Base-by-base conservation (phyloP, 257 asterid species). In the Orobanche coerulescens region DNA sequence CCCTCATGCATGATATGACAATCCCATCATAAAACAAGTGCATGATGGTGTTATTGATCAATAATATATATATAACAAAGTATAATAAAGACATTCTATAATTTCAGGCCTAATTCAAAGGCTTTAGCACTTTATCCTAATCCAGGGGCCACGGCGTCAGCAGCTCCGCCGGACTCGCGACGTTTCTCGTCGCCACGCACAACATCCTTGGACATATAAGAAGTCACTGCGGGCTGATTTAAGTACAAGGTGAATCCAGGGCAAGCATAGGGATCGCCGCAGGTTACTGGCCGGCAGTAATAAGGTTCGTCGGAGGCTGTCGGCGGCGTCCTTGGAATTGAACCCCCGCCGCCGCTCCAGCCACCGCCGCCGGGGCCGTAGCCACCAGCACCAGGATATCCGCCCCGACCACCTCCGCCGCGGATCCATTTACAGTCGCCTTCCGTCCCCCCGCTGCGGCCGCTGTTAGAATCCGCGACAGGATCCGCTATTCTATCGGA, bases 221-320 rank as follows among this genome's bases (percentile, higher is more conserved):
- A n/a, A 18, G 31, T 8, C 7, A 25, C 13, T 7, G 34, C 15
- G 18, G 6, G 37, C 30, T 13, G 16, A 20, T 25, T 37, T 7
- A 56, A 4, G 57, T 70, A 37, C 56, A 70, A 10, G 3, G 62
- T 63, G 5, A 63, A 70, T 16, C 68, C 72, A 47, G 22, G 23
- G 25, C 52, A 51, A 6, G 13, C 47, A 43, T 31, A 57, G 20
- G 43, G 43, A 37, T 4, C 0, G 0, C 24, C 40, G 56, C 66
- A 30, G 8, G 6, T 13, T 1, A 23, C 19, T 4, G 72, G 72
- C 15, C 53, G 76, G 64, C 76, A 71, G 43, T 36, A 19, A 18
- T 16, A 39, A 37, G 54, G 65, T 14, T 39, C 44, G 1, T 22
- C 47, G 3, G 6, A 30, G 8, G 18, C 19, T 30, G 14, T 54